These are phyloP conservation scores for Gnomoniopsis smithogilvyi DNA, from an alignment of 2,329 filamentous ascomycete genomes.

Conservation along the genomic window DNA sequence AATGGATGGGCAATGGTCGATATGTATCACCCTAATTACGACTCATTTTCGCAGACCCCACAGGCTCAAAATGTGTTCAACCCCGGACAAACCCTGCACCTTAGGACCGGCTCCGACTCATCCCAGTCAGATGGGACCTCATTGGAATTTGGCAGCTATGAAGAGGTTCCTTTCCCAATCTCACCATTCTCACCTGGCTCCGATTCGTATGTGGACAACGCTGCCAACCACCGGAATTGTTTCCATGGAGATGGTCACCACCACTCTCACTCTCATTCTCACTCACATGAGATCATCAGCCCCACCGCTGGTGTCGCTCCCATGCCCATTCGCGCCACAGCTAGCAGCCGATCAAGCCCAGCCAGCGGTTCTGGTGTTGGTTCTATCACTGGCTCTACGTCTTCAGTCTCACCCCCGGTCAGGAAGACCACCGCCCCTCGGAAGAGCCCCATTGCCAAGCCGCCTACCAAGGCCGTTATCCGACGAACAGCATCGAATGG, in stretches of 20 bases:
- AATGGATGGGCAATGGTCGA: conserved; percentile 86
- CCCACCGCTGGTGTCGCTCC: conserved; percentile 66
- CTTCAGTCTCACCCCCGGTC: conserved; percentile 59
- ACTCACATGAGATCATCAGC: conserved; percentile 57
- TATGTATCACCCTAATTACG: conserved; percentile 68
- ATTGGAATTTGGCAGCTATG: conserved; percentile 72
- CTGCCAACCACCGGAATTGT: conserved; percentile 58
- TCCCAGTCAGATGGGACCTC: conserved; percentile 69
- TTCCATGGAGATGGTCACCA: conserved; percentile 53
- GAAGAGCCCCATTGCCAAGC: conserved; percentile 78
- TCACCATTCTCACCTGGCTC: conserved; percentile 82
- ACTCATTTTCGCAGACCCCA: conserved; percentile 57
- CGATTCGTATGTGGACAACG: conserved; percentile 65
- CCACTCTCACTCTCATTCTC: conserved; percentile 24
- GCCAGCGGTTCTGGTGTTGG: conserved; percentile 58
- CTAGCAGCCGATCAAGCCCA: conserved; percentile 58
- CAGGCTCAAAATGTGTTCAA: conserved; percentile 74
- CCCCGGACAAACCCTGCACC: conserved; percentile 83
- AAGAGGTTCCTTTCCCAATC: conserved; percentile 72
- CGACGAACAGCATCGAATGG: conserved; percentile 67
- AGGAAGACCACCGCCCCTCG: conserved; percentile 68
- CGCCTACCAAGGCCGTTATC: conserved; percentile 72
- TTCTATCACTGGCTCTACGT: conserved; percentile 49
- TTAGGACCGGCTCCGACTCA: conserved; percentile 82
- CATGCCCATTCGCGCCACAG: conserved; percentile 64